Percentiles rank a stretch among this genome's conserved stretches.
Conservation (phyloP, 106 monocot genomes). For the Hemerocallis citrina region DNA sequence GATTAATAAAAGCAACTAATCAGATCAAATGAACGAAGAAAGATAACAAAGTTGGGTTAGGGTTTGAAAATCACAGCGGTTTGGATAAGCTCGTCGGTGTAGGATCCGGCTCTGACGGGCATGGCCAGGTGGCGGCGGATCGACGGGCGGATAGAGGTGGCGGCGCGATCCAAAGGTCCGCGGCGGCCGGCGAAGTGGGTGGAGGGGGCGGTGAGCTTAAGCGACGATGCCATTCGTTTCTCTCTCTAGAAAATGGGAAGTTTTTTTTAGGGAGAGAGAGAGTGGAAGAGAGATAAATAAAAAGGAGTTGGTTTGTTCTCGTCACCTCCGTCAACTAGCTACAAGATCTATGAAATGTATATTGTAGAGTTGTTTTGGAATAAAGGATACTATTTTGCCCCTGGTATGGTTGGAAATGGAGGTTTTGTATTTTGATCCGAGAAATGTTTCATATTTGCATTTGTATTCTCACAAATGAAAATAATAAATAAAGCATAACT, state of each 20-base stretch:
- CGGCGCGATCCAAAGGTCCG: conserved; percentile 2
- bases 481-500: too few species aligned
- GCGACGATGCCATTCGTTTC: conserved; percentile 23
- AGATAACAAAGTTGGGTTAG: background rate
- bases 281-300: background rate
- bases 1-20: too few species aligned
- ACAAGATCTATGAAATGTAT: too few species aligned
- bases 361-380: too few species aligned
- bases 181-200: conserved; percentile 22
- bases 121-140: conserved; percentile 19
- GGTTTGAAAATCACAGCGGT: conserved; percentile 39
- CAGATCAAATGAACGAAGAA: background rate
- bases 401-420: too few species aligned
- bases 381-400: too few species aligned
- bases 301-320: background rate
- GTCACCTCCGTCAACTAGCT: conserved; percentile 2
- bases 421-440: too few species aligned
- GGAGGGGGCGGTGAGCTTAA: conserved; percentile 36
- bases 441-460: too few species aligned
- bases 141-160: conserved; percentile 6
- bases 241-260: background rate
- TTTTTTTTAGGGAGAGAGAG: background rate
- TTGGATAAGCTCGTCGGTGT: conserved; percentile 72
- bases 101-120: conserved; percentile 43
- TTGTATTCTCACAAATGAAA: too few species aligned